Evolutionary conservation across 192 early-diverging fungal genomes (phyloP), one percentile per base, ranked within the genome.

Genomic region (Irineochytrium annulatum): DNA sequence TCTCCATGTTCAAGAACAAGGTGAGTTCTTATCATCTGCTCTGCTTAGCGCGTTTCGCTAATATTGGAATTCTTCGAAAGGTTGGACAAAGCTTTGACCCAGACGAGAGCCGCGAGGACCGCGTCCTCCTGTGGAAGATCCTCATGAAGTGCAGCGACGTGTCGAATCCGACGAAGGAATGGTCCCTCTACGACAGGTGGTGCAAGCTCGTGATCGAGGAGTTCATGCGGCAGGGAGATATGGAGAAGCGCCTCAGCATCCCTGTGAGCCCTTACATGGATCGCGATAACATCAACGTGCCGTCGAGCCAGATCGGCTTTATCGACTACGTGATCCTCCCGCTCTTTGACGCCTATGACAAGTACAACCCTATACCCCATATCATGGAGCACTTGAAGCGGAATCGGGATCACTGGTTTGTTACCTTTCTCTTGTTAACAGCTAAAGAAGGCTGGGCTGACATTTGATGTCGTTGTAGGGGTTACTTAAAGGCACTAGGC

Each of bases 71-170:
- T 41, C 16, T 20, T 20, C 24, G 51, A 16, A 52, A 33, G 69
- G 57, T 73, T 34, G 67, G 57, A 16, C 62, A 57, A 37, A 62
- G 52, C 24, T 77, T 63, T 68, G 56, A 72, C 24, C 76, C 76
- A 3, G 54, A 71, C 48, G 77, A 78, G 57, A 60, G n/a, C 31
- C 52, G 66, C 26, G 71, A 79, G 55, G 77, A 81, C 65, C 55
- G 70, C 27, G 54, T 62, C 39, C 58, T 81, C 14, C 64, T 81
- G 24, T 67, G 63, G 59, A 73, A 77, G 33, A 77, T 82, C 54
- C 55, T 75, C 16, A 77, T 82, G 53, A 82, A 82, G 59, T 79
- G 77, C 52, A 64, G 77, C 13, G 80, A 82, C 57, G 72, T 82
- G 22, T 76, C 72, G 30, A 82, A 82, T 51, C 80, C 80, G 5